phyloP scores from a whole-genome alignment of 768 basidiomycete genomes.

The Leccinum subgranulosum region DNA sequence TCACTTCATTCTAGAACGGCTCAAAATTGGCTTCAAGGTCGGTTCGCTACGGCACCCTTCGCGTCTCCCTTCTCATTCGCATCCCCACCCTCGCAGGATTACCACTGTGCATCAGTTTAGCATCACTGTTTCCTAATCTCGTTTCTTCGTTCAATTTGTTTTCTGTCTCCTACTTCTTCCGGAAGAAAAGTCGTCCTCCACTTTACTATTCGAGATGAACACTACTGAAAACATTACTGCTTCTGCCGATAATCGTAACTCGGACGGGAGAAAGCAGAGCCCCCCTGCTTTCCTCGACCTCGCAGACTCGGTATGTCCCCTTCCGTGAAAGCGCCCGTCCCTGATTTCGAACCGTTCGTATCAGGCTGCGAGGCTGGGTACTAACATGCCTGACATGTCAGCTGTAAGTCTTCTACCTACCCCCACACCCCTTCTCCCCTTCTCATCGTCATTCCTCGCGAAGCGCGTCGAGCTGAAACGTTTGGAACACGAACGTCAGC shows the following conservation, averaged over 20 bases:
- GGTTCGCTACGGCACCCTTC: slow-evolving; percentile 14
- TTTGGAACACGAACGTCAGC: slow-evolving; percentile 82
- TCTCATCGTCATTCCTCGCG: slow-evolving; percentile 8
- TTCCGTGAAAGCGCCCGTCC: slow-evolving; percentile 8
- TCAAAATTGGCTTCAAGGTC: slow-evolving; percentile 71
- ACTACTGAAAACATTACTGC: slow-evolving; percentile 66
- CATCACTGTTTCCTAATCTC: slow-evolving; percentile 51
- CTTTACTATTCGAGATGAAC: slow-evolving; percentile 60
- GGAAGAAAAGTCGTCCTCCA: slow-evolving; percentile 48
- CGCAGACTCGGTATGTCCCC: slow-evolving; percentile 77
- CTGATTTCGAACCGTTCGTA: slow-evolving; percentile 1
- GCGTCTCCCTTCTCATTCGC: slow-evolving; percentile 24
- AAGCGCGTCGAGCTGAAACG: slow-evolving; percentile 91
- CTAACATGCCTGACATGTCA: slow-evolving; percentile 83
- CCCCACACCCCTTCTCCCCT: background rate
- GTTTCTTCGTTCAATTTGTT: slow-evolving; percentile 47
- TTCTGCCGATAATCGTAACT: slow-evolving; percentile 68
- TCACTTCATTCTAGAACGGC: slow-evolving; percentile 75
- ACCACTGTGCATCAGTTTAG: slow-evolving; percentile 61
- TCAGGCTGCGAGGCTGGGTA: slow-evolving; percentile 79
- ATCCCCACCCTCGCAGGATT: slow-evolving; percentile 39
- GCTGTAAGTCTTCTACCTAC: slow-evolving; percentile 52
- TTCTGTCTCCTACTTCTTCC: slow-evolving; percentile 50
- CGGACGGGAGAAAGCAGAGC: slow-evolving; percentile 77
- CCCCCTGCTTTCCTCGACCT: slow-evolving; percentile 92